Evolutionary conservation across 1,284 basidiomycete species (phyloP).

Genomic region (Irpex sp.): DNA sequence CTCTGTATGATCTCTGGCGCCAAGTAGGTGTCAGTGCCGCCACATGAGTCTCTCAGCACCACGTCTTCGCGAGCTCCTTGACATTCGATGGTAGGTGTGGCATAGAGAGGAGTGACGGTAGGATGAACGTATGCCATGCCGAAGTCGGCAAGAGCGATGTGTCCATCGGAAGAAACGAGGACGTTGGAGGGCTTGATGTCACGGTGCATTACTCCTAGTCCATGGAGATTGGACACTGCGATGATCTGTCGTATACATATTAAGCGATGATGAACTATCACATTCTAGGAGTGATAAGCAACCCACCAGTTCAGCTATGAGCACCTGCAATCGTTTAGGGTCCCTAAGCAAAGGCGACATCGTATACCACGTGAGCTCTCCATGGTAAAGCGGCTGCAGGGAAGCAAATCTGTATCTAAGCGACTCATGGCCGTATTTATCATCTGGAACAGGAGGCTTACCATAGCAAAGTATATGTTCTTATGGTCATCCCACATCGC

Average conservation of each 20-base stretch:
- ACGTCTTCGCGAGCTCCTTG: background rate
- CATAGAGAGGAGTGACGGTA: background rate
- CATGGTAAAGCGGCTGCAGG: constrained; percentile 8
- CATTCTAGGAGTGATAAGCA: background rate
- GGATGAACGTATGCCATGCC: constrained; percentile 10
- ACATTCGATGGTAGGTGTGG: no score
- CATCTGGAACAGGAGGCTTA: constrained; percentile 7
- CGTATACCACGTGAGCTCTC: background rate
- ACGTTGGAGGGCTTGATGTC: constrained; percentile 67
- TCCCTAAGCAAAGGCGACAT: background rate
- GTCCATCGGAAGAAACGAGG: constrained; percentile 55
- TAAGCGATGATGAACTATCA: constrained; percentile 15
- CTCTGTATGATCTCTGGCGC: constrained; percentile 52
- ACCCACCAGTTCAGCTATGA: no score
- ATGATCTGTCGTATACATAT: constrained; percentile 17
- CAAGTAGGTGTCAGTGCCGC: constrained; percentile 48
- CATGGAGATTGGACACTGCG: constrained; percentile 13
- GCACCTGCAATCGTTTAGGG: no score
- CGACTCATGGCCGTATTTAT: background rate
- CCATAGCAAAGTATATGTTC: constrained; percentile 23
- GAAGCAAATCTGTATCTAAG: no score
- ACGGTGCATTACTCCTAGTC: constrained; percentile 20
- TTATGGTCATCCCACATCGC: constrained; percentile 20
- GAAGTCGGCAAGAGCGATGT: constrained; percentile 48
- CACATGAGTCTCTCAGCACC: background rate